A percentile compares a stretch with the other conserved stretches of the same genome.
These are phyloP conservation scores for Verticillium nonalfalfae DNA, from an alignment of 2,329 filamentous ascomycete species.

Conservation along the genomic window DNA sequence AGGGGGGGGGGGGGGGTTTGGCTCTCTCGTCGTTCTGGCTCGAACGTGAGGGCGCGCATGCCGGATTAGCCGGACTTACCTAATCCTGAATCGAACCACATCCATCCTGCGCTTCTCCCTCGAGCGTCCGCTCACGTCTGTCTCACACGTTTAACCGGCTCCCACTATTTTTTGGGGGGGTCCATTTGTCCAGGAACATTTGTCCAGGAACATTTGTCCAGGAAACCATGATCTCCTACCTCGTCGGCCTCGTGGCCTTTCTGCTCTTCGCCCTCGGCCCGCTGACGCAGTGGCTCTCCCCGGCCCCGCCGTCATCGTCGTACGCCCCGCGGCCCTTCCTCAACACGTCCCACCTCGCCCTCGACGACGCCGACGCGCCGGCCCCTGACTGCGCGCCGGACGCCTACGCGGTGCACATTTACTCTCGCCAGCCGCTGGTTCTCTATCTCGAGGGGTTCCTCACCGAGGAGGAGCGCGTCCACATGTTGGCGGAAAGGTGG, in stretches of 20 bases:
- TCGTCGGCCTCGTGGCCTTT: slow-evolving; percentile 33
- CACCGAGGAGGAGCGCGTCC: slow-evolving; percentile 32
- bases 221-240: slow-evolving; percentile 35
- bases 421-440: slow-evolving; percentile 43
- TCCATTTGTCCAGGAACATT: too few relatives aligned
- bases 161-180: neutral
- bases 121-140: too few relatives aligned
- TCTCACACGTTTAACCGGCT: neutral
- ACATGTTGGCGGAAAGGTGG: slow-evolving; percentile 46
- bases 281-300: slow-evolving; percentile 28
- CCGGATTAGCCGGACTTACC: neutral
- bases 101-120: neutral
- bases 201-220: too few relatives aligned
- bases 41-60: neutral
- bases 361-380: slow-evolving; percentile 32
- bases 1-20: too few relatives aligned
- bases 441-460: slow-evolving; percentile 49
- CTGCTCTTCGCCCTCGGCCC: slow-evolving; percentile 38
- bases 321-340: slow-evolving; percentile 36
- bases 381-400: slow-evolving; percentile 29
- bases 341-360: slow-evolving; percentile 44
- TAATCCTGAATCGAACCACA: neutral
- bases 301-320: slow-evolving; percentile 13
- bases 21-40: too few relatives aligned
- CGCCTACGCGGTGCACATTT: slow-evolving; percentile 38